Base-by-base conservation (phyloP, 2,329 filamentous ascomycete species). In the Hirsutella minnesotensis region DNA sequence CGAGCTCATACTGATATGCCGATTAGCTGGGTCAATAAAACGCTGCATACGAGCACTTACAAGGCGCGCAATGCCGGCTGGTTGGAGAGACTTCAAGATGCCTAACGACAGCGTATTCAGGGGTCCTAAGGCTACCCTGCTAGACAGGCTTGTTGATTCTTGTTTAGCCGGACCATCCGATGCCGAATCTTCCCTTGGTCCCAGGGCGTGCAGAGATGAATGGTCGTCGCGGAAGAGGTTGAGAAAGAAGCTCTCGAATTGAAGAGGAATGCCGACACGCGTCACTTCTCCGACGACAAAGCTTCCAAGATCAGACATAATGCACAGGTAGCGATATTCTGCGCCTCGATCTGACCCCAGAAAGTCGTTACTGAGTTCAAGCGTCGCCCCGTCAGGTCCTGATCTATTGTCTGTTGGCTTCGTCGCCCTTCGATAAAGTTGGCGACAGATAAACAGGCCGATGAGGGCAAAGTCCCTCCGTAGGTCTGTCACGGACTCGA, bases 381-480 rank as follows among this genome's bases (percentile, higher is more conserved):
- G 54, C 3, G 49, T 50, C 19, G 46, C 43, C 8, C 45, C 49
- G 5, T 46, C 46, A 24, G 50, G 47, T 13, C 46, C 44, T 4
- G 49, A 41, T 9, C 55, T 47, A 3, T 47, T 43, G 1, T 52
- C 49, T 20, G 58, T 48, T 7, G 48, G 41, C 31, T 56, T 59
- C 1, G 64, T 67, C 4, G 63, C 61, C 16, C 60, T 58, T 8
- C 61, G 60, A 47, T 72, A 73, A 3, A 73, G 56, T 18, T 59
- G 53, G 13, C 61, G 56, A 10, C 62, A 56, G 9, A 66, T 46
- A 16, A 61, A 61, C 2, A 70, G 49, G 16, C 60, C 55, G 24
- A 65, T 53, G 5, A 65, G 55, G n/a, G 69, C 49, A 38, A 67
- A 69, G 39, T 66, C 62, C 10, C 51, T 53, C 30, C 55, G 53